Base-by-base conservation (phyloP, 306 rosid species). In the Prunus mongolica region DNA sequence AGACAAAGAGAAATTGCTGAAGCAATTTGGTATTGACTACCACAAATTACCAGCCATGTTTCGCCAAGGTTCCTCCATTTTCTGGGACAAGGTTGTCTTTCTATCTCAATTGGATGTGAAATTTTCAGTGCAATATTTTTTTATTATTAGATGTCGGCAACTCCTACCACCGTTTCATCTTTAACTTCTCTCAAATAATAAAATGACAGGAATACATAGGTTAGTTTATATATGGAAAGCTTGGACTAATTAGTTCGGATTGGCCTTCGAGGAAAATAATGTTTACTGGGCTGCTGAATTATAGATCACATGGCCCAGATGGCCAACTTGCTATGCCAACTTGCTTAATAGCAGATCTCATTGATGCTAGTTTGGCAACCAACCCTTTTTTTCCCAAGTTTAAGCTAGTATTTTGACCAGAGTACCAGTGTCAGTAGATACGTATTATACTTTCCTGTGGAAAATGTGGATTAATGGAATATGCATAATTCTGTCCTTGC, bases 1-100 rank as follows among this genome's bases (percentile, higher is more conserved):
- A 62, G 91, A 86, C 81, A 93, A 84, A 82, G 79, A 85, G 32
- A 87, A 77, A 73, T 61, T 87, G 80, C 85, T 87, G 24, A 69
- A 87, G 71, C 90, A 90, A 74, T 84, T 93, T 81, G 86, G 85
- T 69, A 83, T 88, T 79, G 90, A 85, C 67, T 93, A 91, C 79
- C 82, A 78, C 65, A 54, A 76, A 27, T 84, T 91, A 78, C 96
- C 89, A 12, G 25, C 64, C 72, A 90, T 93, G 89, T 91, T 84
- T 70, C 88, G 89, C 74, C 91, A 70, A 74, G 98, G 97, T 44
- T 91, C 97, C 75, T 91, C 88, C 0, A 83, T 75, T 76, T 93
- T 84, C 70, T 73, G 97, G 92, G 87, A 85, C 68, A 73, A 78
- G 79, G 85, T 78, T 69, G 22, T 63, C 63, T 56, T 69, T 52